These are phyloP conservation scores for Jacaranda mimosifolia DNA, from an alignment of 257 asterid species.

Conservation along the genomic window DNA sequence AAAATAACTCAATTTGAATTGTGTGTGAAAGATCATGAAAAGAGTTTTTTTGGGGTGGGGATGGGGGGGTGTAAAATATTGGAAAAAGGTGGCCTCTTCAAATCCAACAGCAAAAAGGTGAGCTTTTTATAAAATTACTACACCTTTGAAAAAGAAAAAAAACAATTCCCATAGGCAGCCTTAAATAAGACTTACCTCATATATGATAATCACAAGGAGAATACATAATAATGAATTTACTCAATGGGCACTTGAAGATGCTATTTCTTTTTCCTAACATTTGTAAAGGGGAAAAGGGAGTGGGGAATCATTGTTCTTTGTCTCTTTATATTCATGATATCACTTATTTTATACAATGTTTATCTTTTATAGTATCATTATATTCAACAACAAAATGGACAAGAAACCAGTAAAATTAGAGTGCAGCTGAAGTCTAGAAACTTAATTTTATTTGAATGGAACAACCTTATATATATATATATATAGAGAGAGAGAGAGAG, in stretches of 20 bases:
- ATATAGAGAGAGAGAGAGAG: neutral
- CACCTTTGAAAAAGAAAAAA: too few species aligned
- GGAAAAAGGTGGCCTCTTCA: too few species aligned
- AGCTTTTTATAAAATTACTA: too few species aligned
- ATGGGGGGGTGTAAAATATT: too few species aligned
- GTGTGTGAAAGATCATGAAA: too few species aligned
- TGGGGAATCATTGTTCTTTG: constrained; percentile 50
- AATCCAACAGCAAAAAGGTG: too few species aligned
- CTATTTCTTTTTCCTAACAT: constrained; percentile 35
- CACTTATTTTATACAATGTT: constrained; percentile 17
- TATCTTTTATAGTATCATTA: constrained; percentile 4
- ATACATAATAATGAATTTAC: constrained; percentile 64
- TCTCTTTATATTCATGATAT: constrained; percentile 52
- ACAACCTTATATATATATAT: neutral
- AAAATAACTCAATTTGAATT: too few species aligned
- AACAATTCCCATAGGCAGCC: too few species aligned
- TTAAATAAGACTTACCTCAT: constrained; percentile 48
- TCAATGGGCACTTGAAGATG: constrained; percentile 56
- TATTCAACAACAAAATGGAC: neutral
- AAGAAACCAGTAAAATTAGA: neutral
- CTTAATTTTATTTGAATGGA: neutral
- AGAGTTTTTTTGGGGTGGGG: too few species aligned
- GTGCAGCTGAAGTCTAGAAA: neutral
- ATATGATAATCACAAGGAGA: constrained; percentile 39
- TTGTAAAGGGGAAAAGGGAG: constrained; percentile 36